These are phyloP conservation scores for Lagenaria siceraria DNA, from an alignment of 306 rosid genomes.

Conservation along the genomic window DNA sequence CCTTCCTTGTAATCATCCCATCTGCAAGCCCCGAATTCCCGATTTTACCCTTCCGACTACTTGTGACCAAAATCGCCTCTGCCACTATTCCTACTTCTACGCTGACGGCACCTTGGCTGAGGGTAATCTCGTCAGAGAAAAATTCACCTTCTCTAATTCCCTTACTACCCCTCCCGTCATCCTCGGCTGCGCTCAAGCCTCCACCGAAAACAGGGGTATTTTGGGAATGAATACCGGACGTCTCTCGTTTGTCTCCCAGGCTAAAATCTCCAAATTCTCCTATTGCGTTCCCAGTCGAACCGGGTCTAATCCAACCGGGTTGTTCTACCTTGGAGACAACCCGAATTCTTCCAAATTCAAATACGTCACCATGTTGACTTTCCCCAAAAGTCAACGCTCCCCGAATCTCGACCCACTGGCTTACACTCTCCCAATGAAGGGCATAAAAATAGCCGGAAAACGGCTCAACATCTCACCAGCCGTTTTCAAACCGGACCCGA, in stretches of 20 bases:
- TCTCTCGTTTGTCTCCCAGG: constrained; percentile 57
- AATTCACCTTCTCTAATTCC: constrained; percentile 42
- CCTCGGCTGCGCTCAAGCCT: constrained; percentile 61
- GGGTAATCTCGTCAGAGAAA: constrained; percentile 88
- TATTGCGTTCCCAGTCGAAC: constrained; percentile 55
- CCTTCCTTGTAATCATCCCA: constrained; percentile 62
- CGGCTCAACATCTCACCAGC: constrained; percentile 29
- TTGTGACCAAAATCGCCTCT: constrained; percentile 79
- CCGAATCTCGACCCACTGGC: constrained; percentile 80
- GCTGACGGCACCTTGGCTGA: constrained; percentile 88
- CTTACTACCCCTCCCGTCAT: constrained; percentile 53
- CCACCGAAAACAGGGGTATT: constrained; percentile 59
- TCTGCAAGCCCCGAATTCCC: constrained; percentile 80
- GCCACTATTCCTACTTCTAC: constrained; percentile 87
- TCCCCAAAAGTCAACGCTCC: constrained; percentile 40
- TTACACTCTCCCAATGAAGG: constrained; percentile 48
- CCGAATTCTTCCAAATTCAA: constrained; percentile 36
- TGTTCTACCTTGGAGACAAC: constrained; percentile 60
- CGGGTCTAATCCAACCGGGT: constrained; percentile 31
- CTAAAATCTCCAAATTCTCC: constrained; percentile 54
- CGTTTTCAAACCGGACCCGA: constrained; percentile 34
- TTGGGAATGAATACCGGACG: constrained; percentile 84
- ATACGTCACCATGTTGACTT: constrained; percentile 42
- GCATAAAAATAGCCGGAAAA: constrained; percentile 37
- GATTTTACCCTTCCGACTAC: constrained; percentile 80